phyloP scores from a whole-genome alignment of 495 filamentous ascomycete species.

The Penicillium coprophilum region DNA sequence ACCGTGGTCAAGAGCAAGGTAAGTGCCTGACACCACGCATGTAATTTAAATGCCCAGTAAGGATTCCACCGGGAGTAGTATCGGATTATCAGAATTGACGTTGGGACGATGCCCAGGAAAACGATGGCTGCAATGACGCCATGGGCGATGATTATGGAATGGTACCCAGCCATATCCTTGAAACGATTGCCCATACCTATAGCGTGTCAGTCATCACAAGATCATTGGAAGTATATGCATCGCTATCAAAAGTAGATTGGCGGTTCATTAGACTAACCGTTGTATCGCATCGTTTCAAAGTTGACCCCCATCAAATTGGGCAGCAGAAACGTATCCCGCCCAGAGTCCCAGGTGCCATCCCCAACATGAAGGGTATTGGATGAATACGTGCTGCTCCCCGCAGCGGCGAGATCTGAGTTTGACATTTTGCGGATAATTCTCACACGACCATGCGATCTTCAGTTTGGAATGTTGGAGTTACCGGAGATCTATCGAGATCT shows the following conservation, averaged over 20 bases:
- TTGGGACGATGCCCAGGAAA: slow-evolving; percentile 80
- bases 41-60: slow-evolving; percentile 67
- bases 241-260: background rate
- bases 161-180: slow-evolving; percentile 69
- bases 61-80: slow-evolving; percentile 66
- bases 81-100: slow-evolving; percentile 72
- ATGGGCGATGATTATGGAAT: slow-evolving; percentile 76
- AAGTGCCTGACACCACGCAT: slow-evolving; percentile 85
- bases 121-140: slow-evolving; percentile 83
- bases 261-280: slow-evolving; percentile 60
- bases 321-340: slow-evolving; percentile 81
- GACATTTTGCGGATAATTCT: slow-evolving; percentile 33
- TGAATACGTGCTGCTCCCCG: slow-evolving; percentile 79
- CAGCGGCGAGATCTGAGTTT: slow-evolving; percentile 59
- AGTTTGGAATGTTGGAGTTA: slow-evolving; percentile 37
- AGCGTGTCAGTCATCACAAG: slow-evolving; percentile 7
- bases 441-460: slow-evolving; percentile 18
- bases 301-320: slow-evolving; percentile 85
- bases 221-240: background rate
- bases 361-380: slow-evolving; percentile 84
- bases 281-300: slow-evolving; percentile 92
- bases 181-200: slow-evolving; percentile 95
- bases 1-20: slow-evolving; percentile 45
- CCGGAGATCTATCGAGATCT: slow-evolving; percentile 50
- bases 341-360: slow-evolving; percentile 88